These are phyloP conservation scores for Aspergillus quadrilineatus DNA, from an alignment of 2,329 filamentous ascomycete species.

Conservation along the genomic window DNA sequence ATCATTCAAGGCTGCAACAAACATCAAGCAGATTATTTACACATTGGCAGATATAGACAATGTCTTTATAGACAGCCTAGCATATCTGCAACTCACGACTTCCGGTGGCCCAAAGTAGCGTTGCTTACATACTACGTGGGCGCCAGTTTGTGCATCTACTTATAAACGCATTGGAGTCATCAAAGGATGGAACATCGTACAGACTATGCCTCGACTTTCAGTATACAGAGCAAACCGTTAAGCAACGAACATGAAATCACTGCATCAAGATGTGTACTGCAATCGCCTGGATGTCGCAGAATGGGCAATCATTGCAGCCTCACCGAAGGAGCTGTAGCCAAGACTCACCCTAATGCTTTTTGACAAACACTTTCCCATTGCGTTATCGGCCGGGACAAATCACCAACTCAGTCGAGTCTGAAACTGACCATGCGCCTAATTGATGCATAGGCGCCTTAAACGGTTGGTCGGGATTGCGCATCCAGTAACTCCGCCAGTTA, in stretches of 20 bases:
- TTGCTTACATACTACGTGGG: background rate
- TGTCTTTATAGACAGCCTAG: no score
- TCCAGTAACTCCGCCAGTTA: background rate
- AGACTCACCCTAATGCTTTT: constrained; percentile 13
- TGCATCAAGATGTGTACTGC: background rate
- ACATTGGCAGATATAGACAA: background rate
- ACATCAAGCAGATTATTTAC: background rate
- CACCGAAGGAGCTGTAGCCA: constrained; percentile 13
- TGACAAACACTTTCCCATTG: constrained; percentile 3
- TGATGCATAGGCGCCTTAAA: constrained; percentile 11
- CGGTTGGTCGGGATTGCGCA: constrained; percentile 11
- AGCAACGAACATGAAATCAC: background rate
- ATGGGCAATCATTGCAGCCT: constrained; percentile 11
- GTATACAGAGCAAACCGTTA: background rate
- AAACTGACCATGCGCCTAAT: constrained; percentile 11
- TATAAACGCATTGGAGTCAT: no score
- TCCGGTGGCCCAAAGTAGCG: background rate
- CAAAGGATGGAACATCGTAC: no score
- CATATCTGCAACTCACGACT: background rate
- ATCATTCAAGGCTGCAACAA: background rate
- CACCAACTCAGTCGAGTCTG: constrained; percentile 21
- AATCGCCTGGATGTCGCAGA: background rate
- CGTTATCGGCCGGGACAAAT: constrained; percentile 10
- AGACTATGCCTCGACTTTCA: background rate
- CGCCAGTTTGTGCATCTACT: background rate